Evolutionary conservation across 75 land plant genomes (phyloP).

Genomic region (Cryptomeria japonica): DNA sequence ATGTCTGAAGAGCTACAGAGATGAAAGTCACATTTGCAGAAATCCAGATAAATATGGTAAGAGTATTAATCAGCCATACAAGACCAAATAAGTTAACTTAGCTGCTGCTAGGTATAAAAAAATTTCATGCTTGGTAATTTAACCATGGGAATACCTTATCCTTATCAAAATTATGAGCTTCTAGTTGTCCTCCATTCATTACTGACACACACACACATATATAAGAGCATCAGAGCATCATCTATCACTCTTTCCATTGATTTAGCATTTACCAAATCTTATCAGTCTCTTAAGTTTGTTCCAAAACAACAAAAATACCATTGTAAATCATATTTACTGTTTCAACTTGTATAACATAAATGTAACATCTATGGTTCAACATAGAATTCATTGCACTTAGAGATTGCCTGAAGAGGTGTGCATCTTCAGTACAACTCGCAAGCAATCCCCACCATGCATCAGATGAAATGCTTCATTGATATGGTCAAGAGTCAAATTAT

Average conservation of each 20-base stretch:
- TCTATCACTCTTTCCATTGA: neutral
- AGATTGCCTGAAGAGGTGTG: constrained; percentile 15
- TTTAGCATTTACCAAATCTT: neutral
- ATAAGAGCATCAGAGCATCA: neutral
- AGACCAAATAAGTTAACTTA: too few species aligned
- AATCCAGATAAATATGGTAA: neutral
- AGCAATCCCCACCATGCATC: constrained; percentile 85
- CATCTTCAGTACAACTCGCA: constrained; percentile 80
- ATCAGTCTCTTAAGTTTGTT: neutral
- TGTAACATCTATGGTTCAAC: neutral
- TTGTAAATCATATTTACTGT: neutral
- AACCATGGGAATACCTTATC: neutral
- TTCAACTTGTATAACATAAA: neutral
- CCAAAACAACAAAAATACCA: neutral
- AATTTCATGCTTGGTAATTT: neutral
- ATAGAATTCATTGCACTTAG: neutral
- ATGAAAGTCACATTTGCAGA: too few species aligned
- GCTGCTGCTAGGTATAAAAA: neutral
- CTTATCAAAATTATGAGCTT: neutral
- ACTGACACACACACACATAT: neutral
- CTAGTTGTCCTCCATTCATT: neutral
- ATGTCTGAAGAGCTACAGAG: too few species aligned
- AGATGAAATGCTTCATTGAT: constrained; percentile 90
- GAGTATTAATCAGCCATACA: neutral
- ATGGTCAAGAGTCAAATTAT: constrained; percentile 59